Base-by-base conservation (phyloP, 108 stramenopile genomes). In the Cyclotella choctawhatcheeana region DNA sequence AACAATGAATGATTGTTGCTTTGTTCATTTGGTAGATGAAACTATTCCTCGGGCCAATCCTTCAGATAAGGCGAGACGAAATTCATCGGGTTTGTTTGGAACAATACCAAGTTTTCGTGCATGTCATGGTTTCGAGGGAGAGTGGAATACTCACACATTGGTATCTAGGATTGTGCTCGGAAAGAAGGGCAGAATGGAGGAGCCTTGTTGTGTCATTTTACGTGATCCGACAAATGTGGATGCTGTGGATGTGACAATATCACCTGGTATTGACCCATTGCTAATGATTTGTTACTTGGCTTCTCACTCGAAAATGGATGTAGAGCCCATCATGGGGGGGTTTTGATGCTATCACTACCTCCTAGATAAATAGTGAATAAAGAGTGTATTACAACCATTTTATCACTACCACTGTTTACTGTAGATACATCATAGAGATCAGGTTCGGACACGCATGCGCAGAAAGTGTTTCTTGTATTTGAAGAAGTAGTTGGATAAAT, bases 241-340 rank as follows among this genome's bases (percentile, higher is more conserved):
- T 48, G 64, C 53, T 4, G 52, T 76, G 26, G 64, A 82, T 60
- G 45, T 82, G 34, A 82, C 81, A 12, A 76, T 82, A 44, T 74
- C 81, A 18, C 81, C 81, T n/a, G 81, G 81, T 0, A 82, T 82
- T 61, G 81, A 82, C 59, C 81, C 81, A 2, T 26, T 82, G 32
- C 44, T 82, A 12, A 71, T 76, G 50, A 76, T 82, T 66, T 82
- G 81, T 56, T 82, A 71, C 48, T 40, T 82, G 32, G 66, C 75
- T 2, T 25, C 52, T 22, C 81, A 82, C 71, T 63, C 58, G 5
- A 76, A 76, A 32, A 82, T 82, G 81, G 81, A 81, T 64, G 71
- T 72, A 3, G 79, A 81, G 58, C 74, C 73, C 6, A 77, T 70
- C 29, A 71, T 77, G 69, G 69, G 61, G 43, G 72, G 72, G 64